A percentile compares a stretch with the other conserved stretches of the same genome.
Conservation (phyloP, 805 yeast genomes). For the Tetrapisispora pingtungensis region DNA sequence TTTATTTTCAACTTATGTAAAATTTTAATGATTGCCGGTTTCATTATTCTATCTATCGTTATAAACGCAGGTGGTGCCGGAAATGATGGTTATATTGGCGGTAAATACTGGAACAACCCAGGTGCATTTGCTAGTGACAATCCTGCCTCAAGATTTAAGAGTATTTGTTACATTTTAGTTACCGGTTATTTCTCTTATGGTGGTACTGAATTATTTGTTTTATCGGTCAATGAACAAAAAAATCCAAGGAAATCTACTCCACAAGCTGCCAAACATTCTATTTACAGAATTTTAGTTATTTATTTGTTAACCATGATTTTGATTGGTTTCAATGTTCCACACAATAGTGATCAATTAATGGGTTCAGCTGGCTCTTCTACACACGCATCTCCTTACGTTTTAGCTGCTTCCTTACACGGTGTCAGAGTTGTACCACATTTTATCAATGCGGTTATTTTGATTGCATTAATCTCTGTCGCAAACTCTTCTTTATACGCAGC, state of each 20-base stretch:
- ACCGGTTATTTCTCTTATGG: conserved; percentile 58
- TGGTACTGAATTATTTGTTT: conserved; percentile 56
- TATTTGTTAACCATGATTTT: conserved; percentile 45
- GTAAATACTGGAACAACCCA: conserved; percentile 48
- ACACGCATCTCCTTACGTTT: conserved; percentile 64
- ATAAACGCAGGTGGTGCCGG: conserved; percentile 53
- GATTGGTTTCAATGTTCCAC: conserved; percentile 53
- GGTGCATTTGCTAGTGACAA: conserved; percentile 34
- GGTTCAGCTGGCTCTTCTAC: conserved; percentile 44
- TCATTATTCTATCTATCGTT: conserved; percentile 45
- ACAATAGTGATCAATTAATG: conserved; percentile 38
- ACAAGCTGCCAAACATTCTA: conserved; percentile 53
- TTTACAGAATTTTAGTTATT: conserved; percentile 53
- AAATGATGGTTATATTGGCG: conserved; percentile 47
- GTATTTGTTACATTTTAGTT: conserved; percentile 54
- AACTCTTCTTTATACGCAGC: conserved; percentile 66
- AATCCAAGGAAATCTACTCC: conserved; percentile 53
- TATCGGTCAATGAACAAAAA: conserved; percentile 58
- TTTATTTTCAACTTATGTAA: conserved; percentile 46
- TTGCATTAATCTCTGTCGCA: conserved; percentile 68
- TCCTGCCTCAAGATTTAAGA: conserved; percentile 40
- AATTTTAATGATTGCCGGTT: conserved; percentile 48
- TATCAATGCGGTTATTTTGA: conserved; percentile 63
- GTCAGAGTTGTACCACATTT: conserved; percentile 59
- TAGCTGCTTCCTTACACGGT: conserved; percentile 55